Evolutionary conservation across 2,329 filamentous ascomycete genomes (phyloP).

Genomic region (Phyllosticta citriasiana): DNA sequence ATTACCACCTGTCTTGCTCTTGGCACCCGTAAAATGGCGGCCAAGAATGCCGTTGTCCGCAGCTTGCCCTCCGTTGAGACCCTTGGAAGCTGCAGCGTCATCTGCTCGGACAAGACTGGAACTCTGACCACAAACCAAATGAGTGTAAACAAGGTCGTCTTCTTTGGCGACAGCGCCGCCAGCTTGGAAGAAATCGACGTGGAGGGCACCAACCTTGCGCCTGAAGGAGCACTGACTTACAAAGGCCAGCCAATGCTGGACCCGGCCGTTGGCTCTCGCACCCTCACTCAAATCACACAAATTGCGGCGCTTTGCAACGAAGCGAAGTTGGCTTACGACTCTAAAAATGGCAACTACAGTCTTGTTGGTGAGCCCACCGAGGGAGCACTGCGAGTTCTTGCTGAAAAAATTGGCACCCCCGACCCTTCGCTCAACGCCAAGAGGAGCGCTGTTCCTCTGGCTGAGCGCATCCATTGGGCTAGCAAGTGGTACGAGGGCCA

Average conservation of each 20-base stretch:
- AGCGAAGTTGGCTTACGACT: conserved; percentile 70
- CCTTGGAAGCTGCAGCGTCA: conserved; percentile 95
- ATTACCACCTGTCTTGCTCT: conserved; percentile 97
- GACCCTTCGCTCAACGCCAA: conserved; percentile 50
- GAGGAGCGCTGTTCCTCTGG: conserved; percentile 37
- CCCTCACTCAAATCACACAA: conserved; percentile 67
- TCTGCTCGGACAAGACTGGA: conserved; percentile 98
- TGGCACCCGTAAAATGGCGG: conserved; percentile 96
- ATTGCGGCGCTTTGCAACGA: conserved; percentile 78
- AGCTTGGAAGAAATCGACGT: conserved; percentile 79
- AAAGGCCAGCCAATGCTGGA: conserved; percentile 60
- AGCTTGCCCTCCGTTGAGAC: conserved; percentile 96
- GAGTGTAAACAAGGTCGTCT: conserved; percentile 91
- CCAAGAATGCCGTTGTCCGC: conserved; percentile 94
- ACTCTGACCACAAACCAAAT: conserved; percentile 98
- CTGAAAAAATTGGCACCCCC: conserved; percentile 87
- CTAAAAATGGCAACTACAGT: conserved; percentile 61
- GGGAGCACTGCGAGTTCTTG: conserved; percentile 79
- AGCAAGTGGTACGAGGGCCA: conserved; percentile 76
- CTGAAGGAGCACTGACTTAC: conserved; percentile 61
- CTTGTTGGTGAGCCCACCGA: conserved; percentile 93
- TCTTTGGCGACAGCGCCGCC: conserved; percentile 62
- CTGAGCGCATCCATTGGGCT: conserved; percentile 64
- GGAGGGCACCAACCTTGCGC: conserved; percentile 85
- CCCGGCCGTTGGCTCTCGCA: conserved; percentile 60